phyloP scores from a whole-genome alignment of 2,329 filamentous ascomycete genomes.

The Colletotrichum neosansevieriae region DNA sequence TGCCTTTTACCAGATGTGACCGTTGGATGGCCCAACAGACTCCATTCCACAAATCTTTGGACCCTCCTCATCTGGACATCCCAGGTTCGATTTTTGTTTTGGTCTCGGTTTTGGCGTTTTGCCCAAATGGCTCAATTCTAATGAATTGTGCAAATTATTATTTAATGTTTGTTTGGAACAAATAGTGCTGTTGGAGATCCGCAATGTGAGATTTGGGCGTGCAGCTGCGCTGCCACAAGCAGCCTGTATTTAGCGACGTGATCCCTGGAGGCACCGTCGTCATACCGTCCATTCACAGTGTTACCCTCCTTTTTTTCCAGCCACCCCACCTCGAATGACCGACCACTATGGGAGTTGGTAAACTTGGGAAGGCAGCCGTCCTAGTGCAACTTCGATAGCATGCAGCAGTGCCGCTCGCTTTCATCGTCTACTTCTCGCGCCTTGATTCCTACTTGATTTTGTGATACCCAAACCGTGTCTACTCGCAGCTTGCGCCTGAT shows the following conservation, averaged over 20 bases:
- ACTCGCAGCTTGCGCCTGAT: background rate
- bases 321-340: constrained; percentile 18
- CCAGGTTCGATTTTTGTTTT: constrained; percentile 45
- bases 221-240: background rate
- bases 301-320: constrained; percentile 2
- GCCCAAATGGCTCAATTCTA: too few species aligned
- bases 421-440: background rate
- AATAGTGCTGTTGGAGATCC: background rate
- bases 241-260: background rate
- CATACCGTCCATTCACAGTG: constrained; percentile 30
- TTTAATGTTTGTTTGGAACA: too few species aligned
- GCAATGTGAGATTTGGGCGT: background rate
- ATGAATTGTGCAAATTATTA: background rate
- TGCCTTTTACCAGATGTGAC: constrained; percentile 79
- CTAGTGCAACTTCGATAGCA: background rate
- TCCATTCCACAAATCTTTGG: constrained; percentile 57
- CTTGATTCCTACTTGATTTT: background rate
- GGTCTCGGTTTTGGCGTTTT: background rate
- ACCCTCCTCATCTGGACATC: constrained; percentile 43
- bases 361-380: constrained; percentile 22
- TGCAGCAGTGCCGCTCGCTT: background rate
- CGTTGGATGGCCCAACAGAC: constrained; percentile 61
- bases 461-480: constrained; percentile 4
- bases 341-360: background rate
- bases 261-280: constrained; percentile 27